These are phyloP conservation scores for Nicotiana tomentosiformis DNA, from an alignment of 257 asterid genomes.

Conservation along the genomic window DNA sequence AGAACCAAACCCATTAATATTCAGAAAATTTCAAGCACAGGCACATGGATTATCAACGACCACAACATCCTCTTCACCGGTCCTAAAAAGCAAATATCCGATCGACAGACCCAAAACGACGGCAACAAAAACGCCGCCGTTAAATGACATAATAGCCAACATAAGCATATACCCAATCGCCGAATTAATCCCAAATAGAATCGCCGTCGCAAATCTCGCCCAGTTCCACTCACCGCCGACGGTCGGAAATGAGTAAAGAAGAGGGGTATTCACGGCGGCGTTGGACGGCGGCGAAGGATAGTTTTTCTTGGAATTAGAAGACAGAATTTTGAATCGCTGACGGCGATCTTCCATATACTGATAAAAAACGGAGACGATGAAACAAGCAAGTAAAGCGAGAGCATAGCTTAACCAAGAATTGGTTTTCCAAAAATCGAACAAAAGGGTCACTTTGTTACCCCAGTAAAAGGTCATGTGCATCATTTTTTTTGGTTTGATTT, in stretches of 20 bases:
- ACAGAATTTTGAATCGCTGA: slow-evolving; percentile 41
- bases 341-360: slow-evolving; percentile 90
- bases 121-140: slow-evolving; percentile 74
- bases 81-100: slow-evolving; percentile 63
- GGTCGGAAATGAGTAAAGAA: slow-evolving; percentile 27
- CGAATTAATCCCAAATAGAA: slow-evolving; percentile 58
- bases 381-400: slow-evolving; percentile 54
- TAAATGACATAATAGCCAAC: slow-evolving; percentile 87
- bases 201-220: slow-evolving; percentile 39
- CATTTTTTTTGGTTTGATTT: slow-evolving; percentile 40
- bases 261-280: slow-evolving; percentile 26
- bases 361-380: slow-evolving; percentile 60
- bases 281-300: not conserved
- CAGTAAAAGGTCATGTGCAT: slow-evolving; percentile 99
- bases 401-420: slow-evolving; percentile 65
- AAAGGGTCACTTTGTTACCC: slow-evolving; percentile 69
- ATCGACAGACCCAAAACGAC: slow-evolving; percentile 58
- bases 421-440: slow-evolving; percentile 87
- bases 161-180: slow-evolving; percentile 80
- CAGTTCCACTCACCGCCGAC: slow-evolving; percentile 20
- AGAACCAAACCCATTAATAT: not conserved
- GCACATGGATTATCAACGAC: slow-evolving; percentile 66
- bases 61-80: slow-evolving; percentile 42
- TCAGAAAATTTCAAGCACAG: slow-evolving; percentile 44
- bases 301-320: slow-evolving; percentile 11